Evolutionary conservation across 768 basidiomycete genomes (phyloP), one percentile per base, ranked within the genome.

Genomic region (Kwoniella mangroviensis): DNA sequence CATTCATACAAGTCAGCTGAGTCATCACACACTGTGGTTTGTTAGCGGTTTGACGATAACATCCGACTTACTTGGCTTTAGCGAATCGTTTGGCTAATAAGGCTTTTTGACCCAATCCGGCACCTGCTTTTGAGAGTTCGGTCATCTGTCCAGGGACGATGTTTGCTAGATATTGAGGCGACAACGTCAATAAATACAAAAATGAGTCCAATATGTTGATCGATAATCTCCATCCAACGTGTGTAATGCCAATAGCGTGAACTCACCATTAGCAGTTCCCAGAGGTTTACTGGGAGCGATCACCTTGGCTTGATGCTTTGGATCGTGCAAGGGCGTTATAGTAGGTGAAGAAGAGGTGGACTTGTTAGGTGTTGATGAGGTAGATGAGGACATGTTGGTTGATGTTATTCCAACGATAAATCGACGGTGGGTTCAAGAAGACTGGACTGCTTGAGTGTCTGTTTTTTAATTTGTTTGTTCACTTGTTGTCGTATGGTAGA

Each of bases 51-150:
- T 19, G 53, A 54, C 15, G 10, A 22, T 10, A n/a, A 22, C 42
- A 4, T 49, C 45, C 7, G 28, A 87, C 93, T 79, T 67, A 96
- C 95, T 89, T 88, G 79, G 85, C 88, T 84, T 93, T 95, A 52
- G 93, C 92, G 88, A 98, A 88, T 85, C 90, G 92, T 87, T 97
- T 98, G 12, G 92, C 93, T 24, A 99, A 84, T 49, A 99, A 87
- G 0, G 96, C 94, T 82, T 93, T 97, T 61, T 91, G 90, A 17
- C 93, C 94, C 87, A 94, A 72, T 24, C 81, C 81, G 13, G 78
- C 75, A 22, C 63, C 70, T 22, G 52, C 62, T 13, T 71, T 72
- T 56, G 63, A 53, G 6, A 68, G 73, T 57, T 78, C 76, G 24
- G 70, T 67, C 19, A 73, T 67, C 51, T 79, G 82, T 28, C 80